Evolutionary conservation across 768 basidiomycete species (phyloP), one percentile per base, ranked within the genome.

Genomic region (Holtermanniella nyarrowii): DNA sequence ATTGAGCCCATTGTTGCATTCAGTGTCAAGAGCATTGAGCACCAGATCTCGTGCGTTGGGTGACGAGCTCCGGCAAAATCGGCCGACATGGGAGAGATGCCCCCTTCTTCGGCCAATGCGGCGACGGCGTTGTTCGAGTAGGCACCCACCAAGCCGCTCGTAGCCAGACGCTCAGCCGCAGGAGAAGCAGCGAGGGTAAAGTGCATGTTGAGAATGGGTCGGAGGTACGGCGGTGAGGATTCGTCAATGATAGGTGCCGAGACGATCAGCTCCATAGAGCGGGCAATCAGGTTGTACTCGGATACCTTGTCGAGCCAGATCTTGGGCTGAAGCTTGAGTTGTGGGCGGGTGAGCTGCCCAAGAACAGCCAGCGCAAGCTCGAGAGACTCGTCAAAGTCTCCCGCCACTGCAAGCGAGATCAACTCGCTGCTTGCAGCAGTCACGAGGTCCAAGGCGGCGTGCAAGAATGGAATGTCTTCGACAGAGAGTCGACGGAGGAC

Each of bases 91-190:
- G 82, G 79, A 22, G 84, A 80, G 41, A 96, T 78, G 55, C 77
- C 66, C 1, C 89, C 89, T 3, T 80, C 75, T 57, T 84, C 84
- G 56, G 88, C 82, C n/a, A 81, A 80, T 16, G 78, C 72, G 47
- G 81, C 86, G 62, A 95, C 80, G 44, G 77, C 78, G 65, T 86
- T 90, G 60, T 85, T 86, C 64, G 82, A 83, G 66, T 93, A 90
- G 0, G 88, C 85, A 0, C 82, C 72, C 18, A 93, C 72, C 1
- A 88, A 75, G 26, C 88, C 88, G 56, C 85, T 86, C 58, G 83
- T 82, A 3, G 88, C 88, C 22, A 95, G 78, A 52, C 85, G 75
- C 67, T 93, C 89, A 0, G 90, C 88, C 0, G 86, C 82, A 0
- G 83, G 79, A 48, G 85, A 77, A 53, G 80, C 80, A 14, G 85